Evolutionary conservation across 2,329 filamentous ascomycete genomes (phyloP).

Genomic region (Tolypocladium inflatum): DNA sequence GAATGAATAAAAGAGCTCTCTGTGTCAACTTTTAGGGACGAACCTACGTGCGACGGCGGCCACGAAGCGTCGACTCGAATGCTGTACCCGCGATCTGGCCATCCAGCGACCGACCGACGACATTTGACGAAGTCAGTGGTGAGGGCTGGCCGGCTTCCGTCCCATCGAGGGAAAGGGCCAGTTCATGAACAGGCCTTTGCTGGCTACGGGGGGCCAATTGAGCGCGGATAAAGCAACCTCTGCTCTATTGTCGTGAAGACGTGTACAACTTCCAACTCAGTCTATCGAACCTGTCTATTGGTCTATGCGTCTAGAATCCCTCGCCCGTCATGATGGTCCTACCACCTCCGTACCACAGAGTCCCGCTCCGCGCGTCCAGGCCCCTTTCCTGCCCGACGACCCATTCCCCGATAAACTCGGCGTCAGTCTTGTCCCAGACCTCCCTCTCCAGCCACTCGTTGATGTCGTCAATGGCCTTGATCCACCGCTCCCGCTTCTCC

Average conservation of each 20-base stretch:
- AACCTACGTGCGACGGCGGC: background rate
- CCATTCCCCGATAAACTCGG: slow-evolving; percentile 59
- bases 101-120: background rate
- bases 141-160: background rate
- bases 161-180: background rate
- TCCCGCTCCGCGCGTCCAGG: slow-evolving; percentile 64
- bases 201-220: background rate
- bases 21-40: slow-evolving; percentile 1
- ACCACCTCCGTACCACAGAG: slow-evolving; percentile 82
- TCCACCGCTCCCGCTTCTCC: slow-evolving; percentile 52
- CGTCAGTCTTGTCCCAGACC: slow-evolving; percentile 52
- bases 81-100: background rate
- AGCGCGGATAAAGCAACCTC: background rate
- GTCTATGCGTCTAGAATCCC: slow-evolving; percentile 37
- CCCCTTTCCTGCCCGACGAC: slow-evolving; percentile 79
- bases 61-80: background rate
- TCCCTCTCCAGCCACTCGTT: slow-evolving; percentile 65
- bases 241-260: background rate
- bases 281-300: background rate
- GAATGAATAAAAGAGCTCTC: slow-evolving; percentile 28
- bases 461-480: slow-evolving; percentile 62
- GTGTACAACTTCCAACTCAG: background rate
- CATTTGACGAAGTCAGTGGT: too few relatives aligned
- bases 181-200: background rate
- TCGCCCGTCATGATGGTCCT: slow-evolving; percentile 56